Conservation (phyloP, 2,329 filamentous ascomycete species). For the Diplodia sapinea region DNA sequence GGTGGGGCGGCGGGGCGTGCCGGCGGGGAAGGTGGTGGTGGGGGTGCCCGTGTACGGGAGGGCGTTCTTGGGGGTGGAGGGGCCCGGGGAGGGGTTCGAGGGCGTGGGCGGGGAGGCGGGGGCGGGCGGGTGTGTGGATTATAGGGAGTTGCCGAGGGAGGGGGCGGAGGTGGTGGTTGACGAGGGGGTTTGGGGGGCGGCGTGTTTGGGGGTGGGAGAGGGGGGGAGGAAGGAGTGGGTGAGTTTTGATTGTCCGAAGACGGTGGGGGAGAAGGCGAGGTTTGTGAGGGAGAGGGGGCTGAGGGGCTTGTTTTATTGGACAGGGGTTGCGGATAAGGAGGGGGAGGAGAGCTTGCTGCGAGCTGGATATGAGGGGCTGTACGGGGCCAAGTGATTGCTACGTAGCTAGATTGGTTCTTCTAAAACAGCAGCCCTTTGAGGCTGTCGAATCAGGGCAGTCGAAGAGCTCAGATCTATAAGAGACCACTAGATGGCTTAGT, state of each 20-base stretch:
- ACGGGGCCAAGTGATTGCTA: not conserved
- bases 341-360: conserved; percentile 1
- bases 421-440: too few species aligned
- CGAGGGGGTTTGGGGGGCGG: conserved; percentile 68
- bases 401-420: not conserved
- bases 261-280: conserved; percentile 74
- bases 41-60: conserved; percentile 78
- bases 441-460: too few species aligned
- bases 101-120: conserved; percentile 56
- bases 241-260: conserved; percentile 78
- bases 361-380: conserved; percentile 1
- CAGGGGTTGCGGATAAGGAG: conserved; percentile 1
- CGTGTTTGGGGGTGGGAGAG: conserved; percentile 56
- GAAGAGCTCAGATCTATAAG: too few species aligned
- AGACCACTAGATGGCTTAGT: too few species aligned
- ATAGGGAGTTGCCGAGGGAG: conserved; percentile 68
- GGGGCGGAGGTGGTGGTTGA: conserved; percentile 71
- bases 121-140: conserved; percentile 72
- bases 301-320: conserved; percentile 67
- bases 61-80: conserved; percentile 69
- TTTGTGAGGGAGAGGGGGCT: conserved; percentile 74
- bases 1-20: conserved; percentile 65
- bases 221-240: conserved; percentile 73
- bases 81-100: conserved; percentile 66
- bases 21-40: conserved; percentile 72